These are phyloP conservation scores for Candida vaughaniae DNA, from an alignment of 805 yeast species.

Conservation along the genomic window DNA sequence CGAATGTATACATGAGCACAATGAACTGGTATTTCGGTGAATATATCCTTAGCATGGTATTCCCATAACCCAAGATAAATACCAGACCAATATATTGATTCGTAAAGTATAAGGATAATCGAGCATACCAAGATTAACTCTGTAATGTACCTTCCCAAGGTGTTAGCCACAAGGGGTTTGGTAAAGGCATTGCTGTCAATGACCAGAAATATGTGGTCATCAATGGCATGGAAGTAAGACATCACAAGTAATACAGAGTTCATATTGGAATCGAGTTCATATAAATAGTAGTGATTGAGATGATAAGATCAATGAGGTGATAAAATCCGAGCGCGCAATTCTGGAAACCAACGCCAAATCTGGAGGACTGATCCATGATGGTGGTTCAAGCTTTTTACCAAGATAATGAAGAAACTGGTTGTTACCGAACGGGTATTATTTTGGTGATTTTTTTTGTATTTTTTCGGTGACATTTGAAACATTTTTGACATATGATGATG, in stretches of 20 bases:
- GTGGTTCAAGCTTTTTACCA: too few species aligned
- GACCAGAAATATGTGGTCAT: slow-evolving; percentile 3
- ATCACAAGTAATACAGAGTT: not conserved
- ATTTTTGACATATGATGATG: too few species aligned
- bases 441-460: too few species aligned
- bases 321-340: not conserved
- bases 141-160: slow-evolving; percentile 27
- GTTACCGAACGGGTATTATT: too few species aligned
- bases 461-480: too few species aligned
- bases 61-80: slow-evolving; percentile 45
- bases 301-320: not conserved
- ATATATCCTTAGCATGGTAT: slow-evolving; percentile 57
- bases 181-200: slow-evolving; percentile 15
- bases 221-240: slow-evolving; percentile 3
- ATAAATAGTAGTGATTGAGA: too few species aligned
- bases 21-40: slow-evolving; percentile 72
- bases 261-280: too few species aligned
- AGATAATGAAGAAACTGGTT: too few species aligned
- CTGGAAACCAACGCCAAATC: not conserved
- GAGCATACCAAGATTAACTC: slow-evolving; percentile 25
- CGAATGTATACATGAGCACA: slow-evolving; percentile 70
- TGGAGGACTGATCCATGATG: not conserved
- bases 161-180: slow-evolving; percentile 22
- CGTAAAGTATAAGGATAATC: slow-evolving; percentile 33
- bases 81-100: slow-evolving; percentile 43